Conservation (phyloP, 2,329 filamentous ascomycete species). For the Grosmannia clavigera region DNA sequence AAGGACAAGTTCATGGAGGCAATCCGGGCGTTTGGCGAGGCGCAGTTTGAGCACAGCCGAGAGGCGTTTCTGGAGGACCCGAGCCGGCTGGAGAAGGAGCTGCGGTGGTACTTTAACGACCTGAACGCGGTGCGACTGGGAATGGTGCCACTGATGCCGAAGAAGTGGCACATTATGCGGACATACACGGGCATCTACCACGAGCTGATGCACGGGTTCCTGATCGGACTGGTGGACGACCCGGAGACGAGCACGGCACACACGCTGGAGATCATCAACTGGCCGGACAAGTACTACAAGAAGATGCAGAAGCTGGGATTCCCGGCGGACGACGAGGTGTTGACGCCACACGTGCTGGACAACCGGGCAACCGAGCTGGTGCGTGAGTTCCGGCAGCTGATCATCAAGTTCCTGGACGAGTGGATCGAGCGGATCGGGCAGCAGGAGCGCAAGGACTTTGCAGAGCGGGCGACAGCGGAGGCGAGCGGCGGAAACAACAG, state of each 20-base stretch:
- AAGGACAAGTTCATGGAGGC: slow-evolving; percentile 88
- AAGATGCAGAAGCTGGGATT: slow-evolving; percentile 91
- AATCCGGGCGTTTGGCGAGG: slow-evolving; percentile 60
- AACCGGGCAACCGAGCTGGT: slow-evolving; percentile 83
- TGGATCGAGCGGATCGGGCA: slow-evolving; percentile 92
- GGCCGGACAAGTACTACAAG: slow-evolving; percentile 89
- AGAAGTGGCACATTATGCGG: slow-evolving; percentile 90
- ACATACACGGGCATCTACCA: slow-evolving; percentile 90
- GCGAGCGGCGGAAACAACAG: neutral
- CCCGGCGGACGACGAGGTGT: slow-evolving; percentile 46
- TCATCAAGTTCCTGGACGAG: slow-evolving; percentile 89
- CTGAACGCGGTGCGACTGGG: slow-evolving; percentile 88
- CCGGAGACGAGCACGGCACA: slow-evolving; percentile 74
- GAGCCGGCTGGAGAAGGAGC: slow-evolving; percentile 67
- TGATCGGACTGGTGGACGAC: slow-evolving; percentile 73
- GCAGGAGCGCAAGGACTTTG: slow-evolving; percentile 71
- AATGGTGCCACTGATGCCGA: slow-evolving; percentile 84
- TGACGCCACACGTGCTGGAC: slow-evolving; percentile 79
- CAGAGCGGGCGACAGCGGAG: slow-evolving; percentile 49
- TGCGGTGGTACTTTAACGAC: slow-evolving; percentile 98
- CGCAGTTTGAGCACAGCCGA: slow-evolving; percentile 59
- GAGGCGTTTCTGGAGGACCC: slow-evolving; percentile 76
- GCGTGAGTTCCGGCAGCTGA: slow-evolving; percentile 85
- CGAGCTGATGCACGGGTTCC: slow-evolving; percentile 86
- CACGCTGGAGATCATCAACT: slow-evolving; percentile 84